Conservation (phyloP, 345 rosid genomes). For the Atalantia buxifolia region DNA sequence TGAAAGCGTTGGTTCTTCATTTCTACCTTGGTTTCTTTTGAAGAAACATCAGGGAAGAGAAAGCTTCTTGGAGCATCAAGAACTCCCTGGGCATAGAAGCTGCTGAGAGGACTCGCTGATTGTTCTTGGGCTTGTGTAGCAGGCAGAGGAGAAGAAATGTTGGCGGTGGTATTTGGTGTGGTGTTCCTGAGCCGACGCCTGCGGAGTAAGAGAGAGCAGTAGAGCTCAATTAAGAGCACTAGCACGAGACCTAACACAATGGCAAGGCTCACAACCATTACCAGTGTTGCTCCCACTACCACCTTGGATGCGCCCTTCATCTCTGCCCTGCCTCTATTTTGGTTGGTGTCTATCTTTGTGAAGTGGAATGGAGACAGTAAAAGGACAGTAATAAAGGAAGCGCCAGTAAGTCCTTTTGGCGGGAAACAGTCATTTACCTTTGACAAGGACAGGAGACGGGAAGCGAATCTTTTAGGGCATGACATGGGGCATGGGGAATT, state of each 20-base stretch:
- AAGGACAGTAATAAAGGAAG: slow-evolving; percentile 15
- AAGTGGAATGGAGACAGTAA: not conserved
- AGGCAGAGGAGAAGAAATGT: slow-evolving; percentile 19
- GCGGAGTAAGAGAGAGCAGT: slow-evolving; percentile 71
- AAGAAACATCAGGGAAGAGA: slow-evolving; percentile 37
- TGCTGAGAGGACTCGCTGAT: slow-evolving; percentile 36
- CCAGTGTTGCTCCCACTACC: slow-evolving; percentile 79
- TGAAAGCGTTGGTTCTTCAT: slow-evolving; percentile 8
- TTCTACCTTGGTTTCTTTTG: slow-evolving; percentile 16
- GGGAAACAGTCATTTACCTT: slow-evolving; percentile 37
- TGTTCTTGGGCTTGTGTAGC: slow-evolving; percentile 12
- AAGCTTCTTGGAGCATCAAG: slow-evolving; percentile 60
- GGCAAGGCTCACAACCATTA: slow-evolving; percentile 74
- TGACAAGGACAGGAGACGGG: slow-evolving; percentile 15
- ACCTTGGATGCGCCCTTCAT: slow-evolving; percentile 84
- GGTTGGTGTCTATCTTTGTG: not conserved
- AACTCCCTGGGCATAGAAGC: slow-evolving; percentile 61
- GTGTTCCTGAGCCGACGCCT: slow-evolving; percentile 27
- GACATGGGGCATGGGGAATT: slow-evolving; percentile 24
- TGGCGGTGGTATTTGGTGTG: slow-evolving; percentile 18
- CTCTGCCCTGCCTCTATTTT: slow-evolving; percentile 9
- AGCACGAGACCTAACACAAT: slow-evolving; percentile 68
- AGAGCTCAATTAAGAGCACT: slow-evolving; percentile 79
- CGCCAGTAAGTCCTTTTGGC: slow-evolving; percentile 18
- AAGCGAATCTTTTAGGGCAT: slow-evolving; percentile 22